Evolutionary conservation across 2,329 filamentous ascomycete species (phyloP), one percentile per base, ranked within the genome.

Genomic region (Fusarium albidum): DNA sequence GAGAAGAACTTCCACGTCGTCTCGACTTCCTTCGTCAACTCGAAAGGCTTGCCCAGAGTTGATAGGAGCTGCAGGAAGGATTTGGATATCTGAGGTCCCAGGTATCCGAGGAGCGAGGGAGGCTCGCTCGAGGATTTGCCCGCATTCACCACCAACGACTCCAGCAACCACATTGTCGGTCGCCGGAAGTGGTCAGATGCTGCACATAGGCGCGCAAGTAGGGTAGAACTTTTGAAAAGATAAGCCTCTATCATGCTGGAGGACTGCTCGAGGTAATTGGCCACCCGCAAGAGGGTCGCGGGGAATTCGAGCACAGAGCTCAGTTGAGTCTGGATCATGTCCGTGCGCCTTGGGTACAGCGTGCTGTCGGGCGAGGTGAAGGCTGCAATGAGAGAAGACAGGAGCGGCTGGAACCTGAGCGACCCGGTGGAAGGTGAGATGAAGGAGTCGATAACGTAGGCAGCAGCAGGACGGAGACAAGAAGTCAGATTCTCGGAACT

Each of bases 91-190:
- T 91, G 86, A 9, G 91, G 83, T 2, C 92, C 92, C 7, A 99
- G 79, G 68, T 96, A 92, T 27, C 93, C 93, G 17, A 99, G 84
- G n/a, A 99, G 80, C 7, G 94, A 97, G n/a, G 92, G 91, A 1
- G 93, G 92, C 63, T 97, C 92, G n/a, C 80, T 81, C 26, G 82
- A 76, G 13, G 80, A 77, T 55, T 84, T 84, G 18, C 87, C 85
- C 18, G 89, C 88, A 60, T 83, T 87, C 35, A 87, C 80, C 25
- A 96, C 86, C 14, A 96, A 75, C 10, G 87, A 84, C 55, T 92
- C 87, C 8, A 96, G 77, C 3, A 97, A 76, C 21, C 82, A 79
- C 27, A 93, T 81, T 2, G 89, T 83, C 3, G 87, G 82, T 12
- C 80, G 77, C 63, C 84, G 86, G 71, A 90, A 92, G 8, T 75